These are phyloP conservation scores for Aspergillus fumigatus DNA, from an alignment of 2,329 filamentous ascomycete genomes.

Conservation along the genomic window DNA sequence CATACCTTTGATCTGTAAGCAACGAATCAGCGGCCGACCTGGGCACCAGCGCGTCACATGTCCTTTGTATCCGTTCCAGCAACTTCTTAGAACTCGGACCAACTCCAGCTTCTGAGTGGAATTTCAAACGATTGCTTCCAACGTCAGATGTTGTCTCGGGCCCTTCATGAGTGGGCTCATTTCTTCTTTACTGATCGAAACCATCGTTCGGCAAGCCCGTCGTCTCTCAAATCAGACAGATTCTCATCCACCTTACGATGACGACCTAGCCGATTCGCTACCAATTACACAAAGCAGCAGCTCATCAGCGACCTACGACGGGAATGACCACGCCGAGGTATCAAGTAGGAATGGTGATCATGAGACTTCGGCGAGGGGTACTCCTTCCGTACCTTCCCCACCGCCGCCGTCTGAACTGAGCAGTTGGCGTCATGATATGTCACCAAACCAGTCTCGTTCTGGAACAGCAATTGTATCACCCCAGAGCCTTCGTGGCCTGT, in stretches of 20 bases:
- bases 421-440: slow-evolving; percentile 1
- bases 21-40: slow-evolving; percentile 10
- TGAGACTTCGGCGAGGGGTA: slow-evolving; percentile 11
- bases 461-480: background rate
- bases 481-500: background rate
- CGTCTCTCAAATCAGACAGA: slow-evolving; percentile 30
- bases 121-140: slow-evolving; percentile 1
- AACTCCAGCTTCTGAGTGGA: background rate
- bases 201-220: slow-evolving; percentile 40
- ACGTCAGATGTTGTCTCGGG: slow-evolving; percentile 15
- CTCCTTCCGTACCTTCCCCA: slow-evolving; percentile 13
- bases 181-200: slow-evolving; percentile 41
- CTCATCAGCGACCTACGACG: slow-evolving; percentile 14
- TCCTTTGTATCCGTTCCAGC: slow-evolving; percentile 9
- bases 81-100: background rate
- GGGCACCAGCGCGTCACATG: slow-evolving; percentile 11
- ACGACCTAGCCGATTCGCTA: slow-evolving; percentile 20
- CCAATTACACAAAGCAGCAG: slow-evolving; percentile 18
- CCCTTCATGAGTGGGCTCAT: slow-evolving; percentile 44
- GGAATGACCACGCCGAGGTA: slow-evolving; percentile 11
- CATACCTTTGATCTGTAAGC: slow-evolving; percentile 9
- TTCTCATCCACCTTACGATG: slow-evolving; percentile 17
- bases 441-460: background rate
- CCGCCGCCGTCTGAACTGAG: slow-evolving; percentile 13
- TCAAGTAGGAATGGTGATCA: slow-evolving; percentile 9